Base-by-base conservation (phyloP, 805 yeast species). In the Vanderwaltozyma yarrowii region DNA sequence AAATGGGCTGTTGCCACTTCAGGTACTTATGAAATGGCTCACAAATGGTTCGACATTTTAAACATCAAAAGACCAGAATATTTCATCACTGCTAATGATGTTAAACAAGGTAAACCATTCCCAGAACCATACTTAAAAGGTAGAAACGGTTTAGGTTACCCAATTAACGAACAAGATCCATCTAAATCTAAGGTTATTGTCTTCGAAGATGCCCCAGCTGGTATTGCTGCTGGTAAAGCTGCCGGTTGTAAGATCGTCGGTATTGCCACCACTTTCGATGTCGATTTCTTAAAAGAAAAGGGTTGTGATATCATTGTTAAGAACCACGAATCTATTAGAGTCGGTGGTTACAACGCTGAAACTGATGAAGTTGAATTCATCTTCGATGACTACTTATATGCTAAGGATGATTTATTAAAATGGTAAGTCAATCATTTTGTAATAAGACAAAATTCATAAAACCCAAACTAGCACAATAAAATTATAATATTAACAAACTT, bases 171-270 rank as follows among this genome's bases (percentile, higher is more conserved):
- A 45, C 49, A 52, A 38, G 53, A 60, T 43, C 66, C 64, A 36
- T 51, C 61, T 14, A 45, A 54, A 30, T 62, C 66, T 39, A 67
- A 63, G 49, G 66, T 64, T 17, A 79, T 82, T 29, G 87, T 80
- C 31, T 83, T 84, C 55, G 95, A 84, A 65, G 95, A 84, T 57
- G 94, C 94, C 35, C 89, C 88, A 39, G 88, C 92, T 34, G 94
- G 95, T 55, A 75, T 83, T 45, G 65, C 73, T 50, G 87, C 94
- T 25, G 94, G 94, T 54, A 74, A 77, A 55, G 82, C 72, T 39
- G 88, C 92, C 17, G 94, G 89, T 42, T 86, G 92, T 57, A 69
- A 73, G 54, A 79, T 82, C 44, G 76, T 84, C 49, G 94, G 94
- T 54, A 78, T 84, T 60, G 81, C 88, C 47, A 80, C 89, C 42